Base-by-base conservation (phyloP, 164 flowering plant genomes). In the Sedum album region DNA sequence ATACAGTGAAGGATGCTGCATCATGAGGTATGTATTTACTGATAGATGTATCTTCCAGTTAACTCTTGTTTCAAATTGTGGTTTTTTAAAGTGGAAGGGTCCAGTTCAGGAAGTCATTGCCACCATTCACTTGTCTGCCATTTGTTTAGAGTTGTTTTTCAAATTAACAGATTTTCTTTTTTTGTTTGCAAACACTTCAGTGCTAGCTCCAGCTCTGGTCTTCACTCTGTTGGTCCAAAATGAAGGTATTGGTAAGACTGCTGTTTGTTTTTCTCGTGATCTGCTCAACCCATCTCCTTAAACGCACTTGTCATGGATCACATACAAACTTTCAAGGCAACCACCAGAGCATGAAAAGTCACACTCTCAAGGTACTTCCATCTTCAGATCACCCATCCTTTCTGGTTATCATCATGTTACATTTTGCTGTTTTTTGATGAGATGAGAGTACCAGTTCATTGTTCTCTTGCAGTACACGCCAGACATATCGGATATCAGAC, bases 361-460 rank as follows among this genome's bases (percentile, higher is more conserved):
- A 68, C 53, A 20, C n/a, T 53, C 73, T 76, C 65, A 74, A 82
- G 85, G 84, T 81, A 78, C 23, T 28, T 23, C 6, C 41, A 64
- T 28, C 31, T 6, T 31, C 26, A 18, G 4, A 35, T 35, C 15
- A 14, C 4, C 48, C 1, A 17, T 18, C 17, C 30, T 11, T 5
- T 38, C 13, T 5, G 33, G 26, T 30, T 3, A 49, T 26, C 13
- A 51, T 33, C 23, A 38, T 36, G 1, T 31, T 21, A 25, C 36
- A 21, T 9, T 33, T 18, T 51, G 36, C 68, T 25, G 35, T 69
- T 17, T 62, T 2, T 57, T 10, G 60, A 44, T 76, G 68, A n/a
- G n/a, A n/a, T n/a, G n/a, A n/a, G n/a, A 78, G 85, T 85, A 20
- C 84, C 70, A 75, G 70, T 53, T 21, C 28, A 1, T 46, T 17